Evolutionary conservation across 371 early-diverging fungal species (phyloP).

Genomic region (Parasitella parasitica): DNA sequence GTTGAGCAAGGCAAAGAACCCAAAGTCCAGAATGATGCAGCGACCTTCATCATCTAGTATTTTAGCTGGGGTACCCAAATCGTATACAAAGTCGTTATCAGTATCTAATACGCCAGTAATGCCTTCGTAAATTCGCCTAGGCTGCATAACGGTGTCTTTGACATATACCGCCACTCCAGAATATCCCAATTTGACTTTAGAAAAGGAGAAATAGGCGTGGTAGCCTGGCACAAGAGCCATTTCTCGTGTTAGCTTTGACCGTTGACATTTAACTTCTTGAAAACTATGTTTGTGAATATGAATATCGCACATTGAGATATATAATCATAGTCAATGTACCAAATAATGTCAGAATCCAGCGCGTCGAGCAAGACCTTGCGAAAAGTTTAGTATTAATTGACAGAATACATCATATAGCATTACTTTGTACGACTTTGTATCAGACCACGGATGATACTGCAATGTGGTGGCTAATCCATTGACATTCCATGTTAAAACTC

Average conservation of each 20-base stretch:
- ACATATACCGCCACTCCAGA: constrained; percentile 79
- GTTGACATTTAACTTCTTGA: constrained; percentile 79
- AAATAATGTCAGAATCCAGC: constrained; percentile 73
- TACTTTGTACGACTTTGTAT: constrained; percentile 58
- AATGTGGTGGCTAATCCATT: constrained; percentile 61
- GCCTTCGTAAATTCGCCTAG: constrained; percentile 65
- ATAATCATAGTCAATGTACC: constrained; percentile 22
- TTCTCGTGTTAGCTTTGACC: constrained; percentile 56
- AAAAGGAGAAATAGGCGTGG: constrained; percentile 71
- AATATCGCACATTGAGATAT: too few species aligned
- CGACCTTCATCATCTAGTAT: constrained; percentile 79
- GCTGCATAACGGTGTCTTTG: constrained; percentile 40
- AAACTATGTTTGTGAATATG: constrained; percentile 50
- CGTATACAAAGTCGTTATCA: not conserved
- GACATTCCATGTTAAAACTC: constrained; percentile 68
- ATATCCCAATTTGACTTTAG: constrained; percentile 63
- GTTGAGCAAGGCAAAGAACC: constrained; percentile 77
- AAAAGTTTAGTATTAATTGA: not conserved
- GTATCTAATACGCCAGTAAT: constrained; percentile 55
- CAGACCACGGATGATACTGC: constrained; percentile 62
- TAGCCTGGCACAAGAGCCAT: constrained; percentile 73
- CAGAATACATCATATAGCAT: not conserved
- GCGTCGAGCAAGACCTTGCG: constrained; percentile 53
- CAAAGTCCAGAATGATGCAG: constrained; percentile 77
- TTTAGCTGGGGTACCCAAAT: constrained; percentile 40